Conservation (phyloP, 2,329 filamentous ascomycete genomes). For the Aureobasidium lini region DNA sequence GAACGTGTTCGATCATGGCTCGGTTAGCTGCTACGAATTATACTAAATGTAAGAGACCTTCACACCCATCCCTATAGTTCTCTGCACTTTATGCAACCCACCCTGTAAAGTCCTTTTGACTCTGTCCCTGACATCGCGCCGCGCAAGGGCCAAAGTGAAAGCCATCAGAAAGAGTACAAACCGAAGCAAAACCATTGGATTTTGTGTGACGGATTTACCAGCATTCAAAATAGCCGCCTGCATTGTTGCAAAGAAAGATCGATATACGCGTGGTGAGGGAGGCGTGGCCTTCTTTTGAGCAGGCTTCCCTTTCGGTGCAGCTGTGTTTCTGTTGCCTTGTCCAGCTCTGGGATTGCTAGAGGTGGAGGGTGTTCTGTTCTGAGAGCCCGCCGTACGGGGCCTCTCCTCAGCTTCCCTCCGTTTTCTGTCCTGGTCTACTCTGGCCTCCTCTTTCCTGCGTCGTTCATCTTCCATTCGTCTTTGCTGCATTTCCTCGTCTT, state of each 20-base stretch:
- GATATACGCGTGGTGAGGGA: conserved; percentile 32
- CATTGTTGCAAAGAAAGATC: conserved; percentile 37
- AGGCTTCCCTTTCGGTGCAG: conserved; percentile 27
- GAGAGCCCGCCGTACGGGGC: conserved; percentile 2
- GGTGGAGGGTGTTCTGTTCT: background rate
- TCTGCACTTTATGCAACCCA: conserved; percentile 72
- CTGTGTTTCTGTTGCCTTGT: conserved; percentile 2
- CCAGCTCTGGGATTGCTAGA: conserved; percentile 8
- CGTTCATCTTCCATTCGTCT: conserved; percentile 37
- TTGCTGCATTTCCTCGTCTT: conserved; percentile 42
- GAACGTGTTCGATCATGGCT: background rate
- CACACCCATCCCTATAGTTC: conserved; percentile 89
- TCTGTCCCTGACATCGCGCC: conserved; percentile 66
- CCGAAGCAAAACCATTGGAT: conserved; percentile 49
- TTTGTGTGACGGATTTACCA: conserved; percentile 44
- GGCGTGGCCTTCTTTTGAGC: conserved; percentile 8
- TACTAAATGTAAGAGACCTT: conserved; percentile 89
- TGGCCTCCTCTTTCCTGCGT: conserved; percentile 28
- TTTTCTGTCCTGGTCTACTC: conserved; percentile 33
- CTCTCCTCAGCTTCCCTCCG: conserved; percentile 29
- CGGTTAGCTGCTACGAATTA: background rate
- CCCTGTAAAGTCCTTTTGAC: conserved; percentile 60
- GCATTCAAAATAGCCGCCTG: conserved; percentile 45
- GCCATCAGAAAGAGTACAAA: conserved; percentile 74
- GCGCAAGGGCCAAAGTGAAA: conserved; percentile 67